phyloP scores from a whole-genome alignment of 306 rosid species.

The Trifolium pratense region DNA sequence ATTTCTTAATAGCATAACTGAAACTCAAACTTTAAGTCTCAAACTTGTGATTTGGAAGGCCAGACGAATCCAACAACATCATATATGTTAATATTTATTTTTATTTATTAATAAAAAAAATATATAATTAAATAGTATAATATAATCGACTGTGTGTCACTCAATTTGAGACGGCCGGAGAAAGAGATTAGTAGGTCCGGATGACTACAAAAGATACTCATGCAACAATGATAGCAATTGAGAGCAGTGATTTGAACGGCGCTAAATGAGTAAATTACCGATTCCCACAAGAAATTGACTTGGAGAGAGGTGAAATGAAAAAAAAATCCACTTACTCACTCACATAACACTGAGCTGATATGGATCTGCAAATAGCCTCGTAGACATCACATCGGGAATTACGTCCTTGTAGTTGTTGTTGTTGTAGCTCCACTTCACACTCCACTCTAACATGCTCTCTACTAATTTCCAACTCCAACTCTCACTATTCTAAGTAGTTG shows the following conservation, averaged over 20 bases:
- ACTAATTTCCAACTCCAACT: not conserved
- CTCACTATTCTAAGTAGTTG: not conserved
- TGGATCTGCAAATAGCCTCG: slow-evolving; percentile 17
- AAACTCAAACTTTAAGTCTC: too few species aligned
- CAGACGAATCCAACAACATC: too few species aligned
- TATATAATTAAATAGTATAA: too few species aligned
- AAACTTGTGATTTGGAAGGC: too few species aligned
- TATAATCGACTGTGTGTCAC: too few species aligned
- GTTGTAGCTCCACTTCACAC: not conserved
- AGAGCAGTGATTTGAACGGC: not conserved
- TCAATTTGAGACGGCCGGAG: too few species aligned
- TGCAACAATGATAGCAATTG: not conserved
- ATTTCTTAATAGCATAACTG: too few species aligned
- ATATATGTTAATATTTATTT: too few species aligned
- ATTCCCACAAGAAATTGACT: not conserved
- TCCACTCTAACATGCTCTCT: not conserved
- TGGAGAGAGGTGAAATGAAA: too few species aligned
- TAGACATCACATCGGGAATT: slow-evolving; percentile 15
- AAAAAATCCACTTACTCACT: not conserved
- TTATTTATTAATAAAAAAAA: too few species aligned
- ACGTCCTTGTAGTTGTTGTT: not conserved
- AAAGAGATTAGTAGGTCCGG: too few species aligned
- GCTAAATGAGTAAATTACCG: not conserved
- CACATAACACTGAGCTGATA: not conserved
- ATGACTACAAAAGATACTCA: too few species aligned